phyloP scores from a whole-genome alignment of 192 early-diverging fungal species.

The Spizellomyces punctatus region DNA sequence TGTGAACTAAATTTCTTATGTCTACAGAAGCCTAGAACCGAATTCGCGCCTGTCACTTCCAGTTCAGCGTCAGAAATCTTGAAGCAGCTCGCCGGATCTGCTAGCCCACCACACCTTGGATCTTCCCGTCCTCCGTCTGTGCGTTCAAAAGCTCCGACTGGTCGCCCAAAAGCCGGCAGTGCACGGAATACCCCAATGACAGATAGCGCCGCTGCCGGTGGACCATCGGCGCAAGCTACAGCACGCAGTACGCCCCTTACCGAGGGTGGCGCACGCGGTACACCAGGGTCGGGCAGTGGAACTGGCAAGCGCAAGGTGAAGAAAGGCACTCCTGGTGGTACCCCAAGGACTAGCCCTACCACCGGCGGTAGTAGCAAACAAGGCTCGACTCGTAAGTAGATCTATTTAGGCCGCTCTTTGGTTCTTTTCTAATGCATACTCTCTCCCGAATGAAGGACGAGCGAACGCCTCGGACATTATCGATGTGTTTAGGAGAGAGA shows the following conservation, averaged over 20 bases:
- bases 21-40: constrained; percentile 15
- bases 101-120: constrained; percentile 15
- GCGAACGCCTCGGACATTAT: background rate
- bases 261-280: background rate
- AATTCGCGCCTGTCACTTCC: constrained; percentile 8
- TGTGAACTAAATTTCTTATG: background rate
- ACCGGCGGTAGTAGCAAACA: background rate
- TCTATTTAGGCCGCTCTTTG: too few species aligned
- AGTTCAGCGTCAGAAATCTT: constrained; percentile 26
- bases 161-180: constrained; percentile 6
- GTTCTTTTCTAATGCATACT: too few species aligned
- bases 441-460: background rate
- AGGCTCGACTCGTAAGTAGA: too few species aligned
- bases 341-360: background rate
- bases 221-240: background rate
- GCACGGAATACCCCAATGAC: background rate
- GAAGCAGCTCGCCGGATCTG: constrained; percentile 9
- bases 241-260: background rate
- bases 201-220: background rate
- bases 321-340: background rate
- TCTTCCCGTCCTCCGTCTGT: constrained; percentile 13
- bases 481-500: background rate
- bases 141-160: constrained; percentile 14
- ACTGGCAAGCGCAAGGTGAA: background rate
- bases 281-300: background rate